Percentiles rank a stretch among this genome's conserved stretches.
phyloP scores from a whole-genome alignment of 73 alveolate genomes.

The Symbiodinium natans region DNA sequence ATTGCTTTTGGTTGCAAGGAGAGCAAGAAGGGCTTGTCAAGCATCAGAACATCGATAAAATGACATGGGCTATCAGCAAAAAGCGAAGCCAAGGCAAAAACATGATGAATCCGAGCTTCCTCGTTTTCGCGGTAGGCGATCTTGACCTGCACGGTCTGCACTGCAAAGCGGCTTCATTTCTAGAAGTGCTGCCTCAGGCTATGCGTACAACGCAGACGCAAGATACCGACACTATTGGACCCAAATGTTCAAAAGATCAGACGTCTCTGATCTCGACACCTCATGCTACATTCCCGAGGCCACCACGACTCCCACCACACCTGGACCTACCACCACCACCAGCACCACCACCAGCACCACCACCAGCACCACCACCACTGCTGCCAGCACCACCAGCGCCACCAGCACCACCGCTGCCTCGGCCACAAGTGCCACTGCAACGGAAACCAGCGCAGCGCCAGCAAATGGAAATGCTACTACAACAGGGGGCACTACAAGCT shows the following conservation, averaged over 20 bases:
- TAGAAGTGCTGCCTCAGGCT: slow-evolving; percentile 5
- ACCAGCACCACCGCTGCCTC: not conserved
- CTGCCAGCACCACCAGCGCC: slow-evolving; percentile 9
- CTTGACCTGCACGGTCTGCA: not conserved
- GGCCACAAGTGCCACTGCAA: not conserved
- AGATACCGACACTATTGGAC: slow-evolving; percentile 65
- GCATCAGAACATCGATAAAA: too few species aligned
- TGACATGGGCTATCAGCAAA: too few species aligned
- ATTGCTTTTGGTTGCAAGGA: too few species aligned
- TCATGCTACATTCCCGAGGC: slow-evolving; percentile 26
- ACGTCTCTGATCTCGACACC: slow-evolving; percentile 60
- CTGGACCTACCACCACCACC: not conserved
- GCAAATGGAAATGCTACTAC: not conserved
- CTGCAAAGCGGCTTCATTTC: not conserved
- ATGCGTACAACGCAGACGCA: slow-evolving; percentile 18
- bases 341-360: not conserved
- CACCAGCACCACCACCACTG: not conserved
- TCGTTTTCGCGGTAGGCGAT: slow-evolving; percentile 34
- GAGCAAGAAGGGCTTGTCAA: too few species aligned
- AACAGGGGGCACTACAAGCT: not conserved
- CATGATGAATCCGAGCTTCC: slow-evolving; percentile 41
- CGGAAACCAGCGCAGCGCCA: not conserved
- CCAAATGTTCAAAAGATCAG: slow-evolving; percentile 45
- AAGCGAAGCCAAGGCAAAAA: not conserved
- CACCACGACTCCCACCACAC: not conserved